Evolutionary conservation across 2,329 filamentous ascomycete genomes (phyloP).

Genomic region (Akanthomyces dipterigenus): DNA sequence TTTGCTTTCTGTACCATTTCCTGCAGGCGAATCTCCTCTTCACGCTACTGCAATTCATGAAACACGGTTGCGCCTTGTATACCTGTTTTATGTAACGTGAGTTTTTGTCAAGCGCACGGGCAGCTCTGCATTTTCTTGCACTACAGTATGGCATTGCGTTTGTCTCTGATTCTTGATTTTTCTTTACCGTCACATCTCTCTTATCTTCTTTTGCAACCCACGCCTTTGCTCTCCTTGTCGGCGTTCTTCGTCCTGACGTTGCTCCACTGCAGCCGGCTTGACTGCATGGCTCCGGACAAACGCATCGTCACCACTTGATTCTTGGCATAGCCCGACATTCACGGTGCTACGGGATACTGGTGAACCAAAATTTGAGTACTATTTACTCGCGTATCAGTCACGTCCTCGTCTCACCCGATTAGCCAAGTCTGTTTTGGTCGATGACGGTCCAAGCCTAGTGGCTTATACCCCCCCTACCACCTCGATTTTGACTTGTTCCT

Average conservation of each 20-base stretch:
- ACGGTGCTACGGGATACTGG: background rate
- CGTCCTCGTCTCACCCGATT: background rate
- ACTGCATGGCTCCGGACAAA: background rate
- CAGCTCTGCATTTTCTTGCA: background rate
- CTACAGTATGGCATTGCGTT: background rate
- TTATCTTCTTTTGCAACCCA: background rate
- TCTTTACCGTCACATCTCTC: background rate
- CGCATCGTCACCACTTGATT: background rate
- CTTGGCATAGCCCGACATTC: background rate
- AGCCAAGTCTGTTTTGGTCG: background rate
- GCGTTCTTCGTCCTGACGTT: background rate
- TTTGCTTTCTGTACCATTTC: background rate
- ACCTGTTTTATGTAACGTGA: slow-evolving; percentile 9
- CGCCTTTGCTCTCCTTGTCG: background rate
- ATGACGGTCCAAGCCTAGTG: slow-evolving; percentile 1
- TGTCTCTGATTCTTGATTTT: background rate
- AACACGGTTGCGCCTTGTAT: background rate
- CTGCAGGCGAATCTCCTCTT: background rate
- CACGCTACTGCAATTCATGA: background rate
- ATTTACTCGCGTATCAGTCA: background rate
- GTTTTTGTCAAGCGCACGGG: background rate
- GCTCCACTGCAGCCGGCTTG: background rate
- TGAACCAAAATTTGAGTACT: background rate
- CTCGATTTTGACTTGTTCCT: background rate
- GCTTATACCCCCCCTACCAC: background rate